These are phyloP conservation scores for Talaromyces proteolyticus DNA, from an alignment of 495 filamentous ascomycete genomes.

Conservation along the genomic window DNA sequence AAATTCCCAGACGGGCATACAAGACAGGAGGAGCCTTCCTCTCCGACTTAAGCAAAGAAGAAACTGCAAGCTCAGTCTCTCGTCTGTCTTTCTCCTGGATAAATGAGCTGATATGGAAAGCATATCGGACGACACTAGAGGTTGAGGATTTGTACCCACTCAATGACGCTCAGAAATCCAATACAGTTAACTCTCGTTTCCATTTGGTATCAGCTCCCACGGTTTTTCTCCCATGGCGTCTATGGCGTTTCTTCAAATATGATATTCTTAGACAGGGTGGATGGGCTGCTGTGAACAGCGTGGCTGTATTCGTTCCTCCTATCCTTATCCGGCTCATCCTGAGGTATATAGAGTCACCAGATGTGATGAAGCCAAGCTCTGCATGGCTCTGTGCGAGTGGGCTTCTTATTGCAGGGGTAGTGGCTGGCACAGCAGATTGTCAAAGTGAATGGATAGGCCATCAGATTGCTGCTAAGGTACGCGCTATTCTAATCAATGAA, in stretches of 20 bases:
- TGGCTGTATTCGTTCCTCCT: background rate
- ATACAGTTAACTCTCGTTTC: background rate
- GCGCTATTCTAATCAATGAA: background rate
- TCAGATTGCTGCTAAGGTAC: background rate
- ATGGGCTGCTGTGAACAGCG: background rate
- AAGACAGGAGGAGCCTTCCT: too few relatives aligned
- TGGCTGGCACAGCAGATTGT: background rate
- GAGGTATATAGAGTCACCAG: background rate
- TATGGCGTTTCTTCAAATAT: background rate
- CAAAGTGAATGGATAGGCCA: background rate
- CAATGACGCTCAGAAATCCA: background rate
- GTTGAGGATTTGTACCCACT: background rate
- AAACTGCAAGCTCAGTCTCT: background rate
- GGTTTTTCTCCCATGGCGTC: background rate
- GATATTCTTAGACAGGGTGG: background rate
- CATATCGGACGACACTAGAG: background rate
- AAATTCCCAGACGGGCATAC: too few relatives aligned
- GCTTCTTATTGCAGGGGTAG: background rate
- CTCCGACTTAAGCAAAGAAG: background rate
- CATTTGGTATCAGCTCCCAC: background rate
- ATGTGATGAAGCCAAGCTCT: background rate
- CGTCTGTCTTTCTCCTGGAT: slow-evolving; percentile 1
- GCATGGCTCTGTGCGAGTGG: slow-evolving; percentile 1
- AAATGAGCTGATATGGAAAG: background rate
- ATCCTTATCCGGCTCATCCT: background rate